Evolutionary conservation across 192 early-diverging fungal species (phyloP), one percentile per base, ranked within the genome.

Genomic region (Umbelopsis sp.): DNA sequence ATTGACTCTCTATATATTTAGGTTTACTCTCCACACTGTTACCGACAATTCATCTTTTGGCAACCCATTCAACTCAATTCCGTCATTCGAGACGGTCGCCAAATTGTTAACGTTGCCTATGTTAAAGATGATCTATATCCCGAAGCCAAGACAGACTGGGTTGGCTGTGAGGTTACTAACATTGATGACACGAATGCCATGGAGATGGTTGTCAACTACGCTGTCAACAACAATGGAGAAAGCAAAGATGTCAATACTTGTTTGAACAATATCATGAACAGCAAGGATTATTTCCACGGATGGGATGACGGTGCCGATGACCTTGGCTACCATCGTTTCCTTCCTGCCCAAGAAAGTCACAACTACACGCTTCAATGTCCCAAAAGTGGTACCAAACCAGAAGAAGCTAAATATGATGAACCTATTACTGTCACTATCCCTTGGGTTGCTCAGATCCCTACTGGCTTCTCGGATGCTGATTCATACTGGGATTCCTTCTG

Each of bases 261-360:
- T 43, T 71, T 78, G 59, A 78, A 78, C 65, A 74, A 78, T 17
- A 78, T 78, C 36, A 78, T 78, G 77, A 78, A 78, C 65, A 78
- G 72, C 25, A 78, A 78, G 65, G 74, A 73, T 29, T 78, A 78
- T 52, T 78, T 78, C 77, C 77, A 78, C 22, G 77, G 77, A 4
- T 78, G 77, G 77, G 77, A 78, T 25, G 77, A 78, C 34, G 77
- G 77, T 74, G 77, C 77, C 21, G 77, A 78, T 73, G 77, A 78
- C 70, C 72, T 78, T 59, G 77, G 77, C 2, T 78, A 78, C 45
- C 77, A 78, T 70, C 77, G 77, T 25, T 78, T 78, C 77, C 50
- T 78, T 32, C 77, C 77, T 17, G 77, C 56, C 24, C 72, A 78
- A 56, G 77, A 78, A 32, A 70, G 56, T 14, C 77, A 78, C 43